These are phyloP conservation scores for Fraxinus latifolia DNA, from an alignment of 305 asterid genomes.

Conservation along the genomic window DNA sequence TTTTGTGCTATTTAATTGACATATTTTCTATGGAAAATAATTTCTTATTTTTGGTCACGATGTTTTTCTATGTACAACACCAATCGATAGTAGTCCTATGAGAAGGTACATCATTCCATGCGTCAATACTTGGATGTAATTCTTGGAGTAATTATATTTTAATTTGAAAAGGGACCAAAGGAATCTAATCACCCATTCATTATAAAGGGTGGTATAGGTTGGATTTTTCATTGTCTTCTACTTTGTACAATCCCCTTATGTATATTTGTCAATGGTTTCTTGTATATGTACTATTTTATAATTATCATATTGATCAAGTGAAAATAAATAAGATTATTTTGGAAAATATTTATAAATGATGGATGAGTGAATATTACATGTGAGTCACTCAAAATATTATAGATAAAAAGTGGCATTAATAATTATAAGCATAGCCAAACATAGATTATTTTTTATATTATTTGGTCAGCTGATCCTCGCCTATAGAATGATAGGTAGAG, in stretches of 20 bases:
- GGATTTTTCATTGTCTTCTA: conserved; percentile 48
- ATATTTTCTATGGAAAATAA: neutral
- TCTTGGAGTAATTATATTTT: conserved; percentile 25
- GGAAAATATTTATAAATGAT: neutral
- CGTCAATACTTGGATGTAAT: conserved; percentile 26
- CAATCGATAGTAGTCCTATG: conserved; percentile 29
- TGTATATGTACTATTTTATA: neutral
- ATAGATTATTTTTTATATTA: too few species aligned
- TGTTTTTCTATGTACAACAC: conserved; percentile 27
- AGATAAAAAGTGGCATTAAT: too few species aligned
- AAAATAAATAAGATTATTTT: neutral
- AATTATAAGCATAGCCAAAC: too few species aligned
- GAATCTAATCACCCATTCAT: conserved; percentile 47
- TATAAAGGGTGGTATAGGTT: conserved; percentile 23
- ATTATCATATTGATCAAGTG: neutral
- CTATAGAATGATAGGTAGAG: too few species aligned
- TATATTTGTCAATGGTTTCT: conserved; percentile 30
- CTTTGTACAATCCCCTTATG: conserved; percentile 35
- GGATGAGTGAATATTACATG: too few species aligned
- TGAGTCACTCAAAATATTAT: too few species aligned
- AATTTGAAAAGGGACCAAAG: conserved; percentile 32
- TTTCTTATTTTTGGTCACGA: too few species aligned
- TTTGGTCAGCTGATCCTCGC: too few species aligned
- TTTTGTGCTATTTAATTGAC: too few species aligned
- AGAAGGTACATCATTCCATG: conserved; percentile 27